Conservation (phyloP, 1,139 yeast species). For the Suhomyces coccinellae region DNA sequence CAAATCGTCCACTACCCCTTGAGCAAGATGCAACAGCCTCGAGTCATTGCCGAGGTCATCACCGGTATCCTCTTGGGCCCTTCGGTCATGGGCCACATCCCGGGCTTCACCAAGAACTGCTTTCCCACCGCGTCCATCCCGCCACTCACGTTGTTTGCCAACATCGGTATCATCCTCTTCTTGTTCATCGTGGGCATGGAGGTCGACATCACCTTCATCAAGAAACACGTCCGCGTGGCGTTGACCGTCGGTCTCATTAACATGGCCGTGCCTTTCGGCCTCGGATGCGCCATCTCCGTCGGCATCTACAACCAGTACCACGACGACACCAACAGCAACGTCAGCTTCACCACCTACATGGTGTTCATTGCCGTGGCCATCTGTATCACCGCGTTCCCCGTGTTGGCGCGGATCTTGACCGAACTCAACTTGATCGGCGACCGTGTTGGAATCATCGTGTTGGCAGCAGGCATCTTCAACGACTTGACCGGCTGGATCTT, state of each 20-base stretch:
- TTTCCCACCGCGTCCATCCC: slow-evolving; percentile 65
- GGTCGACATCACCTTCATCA: slow-evolving; percentile 66
- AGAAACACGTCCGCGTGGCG: slow-evolving; percentile 60
- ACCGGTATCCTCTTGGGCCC: slow-evolving; percentile 76
- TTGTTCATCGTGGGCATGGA: slow-evolving; percentile 77
- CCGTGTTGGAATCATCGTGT: slow-evolving; percentile 73
- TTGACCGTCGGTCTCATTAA: slow-evolving; percentile 65
- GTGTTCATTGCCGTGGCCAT: slow-evolving; percentile 78
- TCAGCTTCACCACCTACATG: slow-evolving; percentile 70
- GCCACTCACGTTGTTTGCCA: slow-evolving; percentile 65
- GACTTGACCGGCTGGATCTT: slow-evolving; percentile 83
- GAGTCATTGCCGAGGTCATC: slow-evolving; percentile 76
- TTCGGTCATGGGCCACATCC: slow-evolving; percentile 66
- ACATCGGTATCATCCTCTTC: slow-evolving; percentile 69
- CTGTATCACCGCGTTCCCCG: slow-evolving; percentile 84
- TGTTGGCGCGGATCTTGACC: slow-evolving; percentile 72
- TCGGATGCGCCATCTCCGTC: slow-evolving; percentile 69
- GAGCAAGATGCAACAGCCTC: slow-evolving; percentile 63
- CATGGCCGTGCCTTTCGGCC: slow-evolving; percentile 74
- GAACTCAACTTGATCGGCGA: slow-evolving; percentile 70
- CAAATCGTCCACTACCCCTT: slow-evolving; percentile 60
- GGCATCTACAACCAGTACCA: slow-evolving; percentile 63
- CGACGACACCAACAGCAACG: slow-evolving; percentile 28
- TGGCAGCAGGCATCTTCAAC: slow-evolving; percentile 79
- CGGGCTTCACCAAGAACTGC: slow-evolving; percentile 60